Evolutionary conservation across 2,329 filamentous ascomycete genomes (phyloP).

Genomic region (Madurella fahalii): DNA sequence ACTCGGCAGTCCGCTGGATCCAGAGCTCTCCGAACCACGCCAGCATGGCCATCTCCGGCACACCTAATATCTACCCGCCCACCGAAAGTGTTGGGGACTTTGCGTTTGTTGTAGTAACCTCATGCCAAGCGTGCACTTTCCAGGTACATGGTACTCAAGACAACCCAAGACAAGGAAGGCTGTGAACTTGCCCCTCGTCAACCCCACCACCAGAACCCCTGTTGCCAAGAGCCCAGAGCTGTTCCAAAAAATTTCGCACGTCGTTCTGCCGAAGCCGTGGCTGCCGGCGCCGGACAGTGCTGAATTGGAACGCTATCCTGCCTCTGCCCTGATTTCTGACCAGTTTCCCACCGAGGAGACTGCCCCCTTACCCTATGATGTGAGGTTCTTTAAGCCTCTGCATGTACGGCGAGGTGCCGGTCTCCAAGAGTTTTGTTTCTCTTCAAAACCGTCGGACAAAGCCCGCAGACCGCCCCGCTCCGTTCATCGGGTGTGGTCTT

Average conservation of each 20-base stretch:
- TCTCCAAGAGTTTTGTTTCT: constrained; percentile 1
- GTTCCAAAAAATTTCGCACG: constrained; percentile 1
- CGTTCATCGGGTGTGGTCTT: constrained; percentile 5
- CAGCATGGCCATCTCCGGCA: neutral
- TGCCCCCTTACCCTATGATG: constrained; percentile 3
- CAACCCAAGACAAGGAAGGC: neutral
- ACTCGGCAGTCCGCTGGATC: neutral
- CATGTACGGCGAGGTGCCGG: constrained; percentile 9
- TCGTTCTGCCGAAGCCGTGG: neutral
- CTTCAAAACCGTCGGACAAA: constrained; percentile 5
- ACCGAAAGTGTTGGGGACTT: neutral
- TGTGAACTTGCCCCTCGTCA: neutral
- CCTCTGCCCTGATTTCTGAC: constrained; percentile 2
- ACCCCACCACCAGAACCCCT: constrained; percentile 4
- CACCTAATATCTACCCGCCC: neutral
- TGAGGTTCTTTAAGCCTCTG: constrained; percentile 7
- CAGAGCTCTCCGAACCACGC: neutral
- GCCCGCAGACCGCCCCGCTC: constrained; percentile 2
- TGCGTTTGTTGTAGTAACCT: neutral
- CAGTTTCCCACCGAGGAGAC: constrained; percentile 1
- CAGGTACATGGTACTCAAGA: neutral
- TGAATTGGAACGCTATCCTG: constrained; percentile 4
- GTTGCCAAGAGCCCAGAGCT: constrained; percentile 6
- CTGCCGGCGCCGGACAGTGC: neutral
- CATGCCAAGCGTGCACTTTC: neutral